Evolutionary conservation across 768 basidiomycete species (phyloP), one percentile per base, ranked within the genome.

Genomic region (Porphyrellus cyaneotinctus): DNA sequence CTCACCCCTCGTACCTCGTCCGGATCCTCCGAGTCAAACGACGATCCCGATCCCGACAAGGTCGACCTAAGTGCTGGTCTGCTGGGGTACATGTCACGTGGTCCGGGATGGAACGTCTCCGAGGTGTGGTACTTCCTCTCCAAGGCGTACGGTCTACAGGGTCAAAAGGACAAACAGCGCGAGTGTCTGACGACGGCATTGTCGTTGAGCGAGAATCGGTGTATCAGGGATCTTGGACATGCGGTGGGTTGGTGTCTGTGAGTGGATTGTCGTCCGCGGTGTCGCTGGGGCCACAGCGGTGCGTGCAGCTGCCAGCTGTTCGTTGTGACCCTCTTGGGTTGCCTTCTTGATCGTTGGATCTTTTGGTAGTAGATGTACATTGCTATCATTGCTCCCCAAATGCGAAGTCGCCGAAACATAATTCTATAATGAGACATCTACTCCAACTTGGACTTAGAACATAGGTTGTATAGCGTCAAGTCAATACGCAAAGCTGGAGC

Each of bases 101-200:
- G 88, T 1, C 73, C 75, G 0, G 95, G 87, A 12, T 97, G 94
- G 93, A 87, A 97, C 66, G 80, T 88, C 2, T 82, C 94, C 0
- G 95, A 98, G 67, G 95, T 89, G 23, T 99, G 95, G 95, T 95
- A 88, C 68, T 89, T 84, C 66, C 77, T 98, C 14, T 90, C 85
- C 7, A 91, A 85, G 62, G 87, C 86, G 22, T 88, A 88, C 62
- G 83, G 85, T 43, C 64, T 84, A 58, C 91, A 90, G 62, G 86
- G 80, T 2, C 78, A 86, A 46, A 81, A 79, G 56, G 85, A 83
- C 46, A 75, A 81, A 45, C 88, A 90, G 62, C 75, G 80, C 49
- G 89, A 94, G 67, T 88, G 88, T 61, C 71, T 95, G 52, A 74
- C 72, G 41, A 81, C 74, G 58, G 92, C 93, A 17, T 66, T 95